phyloP scores from a whole-genome alignment of 176 grass and related monocot species.

The Phoenix roebelenii region DNA sequence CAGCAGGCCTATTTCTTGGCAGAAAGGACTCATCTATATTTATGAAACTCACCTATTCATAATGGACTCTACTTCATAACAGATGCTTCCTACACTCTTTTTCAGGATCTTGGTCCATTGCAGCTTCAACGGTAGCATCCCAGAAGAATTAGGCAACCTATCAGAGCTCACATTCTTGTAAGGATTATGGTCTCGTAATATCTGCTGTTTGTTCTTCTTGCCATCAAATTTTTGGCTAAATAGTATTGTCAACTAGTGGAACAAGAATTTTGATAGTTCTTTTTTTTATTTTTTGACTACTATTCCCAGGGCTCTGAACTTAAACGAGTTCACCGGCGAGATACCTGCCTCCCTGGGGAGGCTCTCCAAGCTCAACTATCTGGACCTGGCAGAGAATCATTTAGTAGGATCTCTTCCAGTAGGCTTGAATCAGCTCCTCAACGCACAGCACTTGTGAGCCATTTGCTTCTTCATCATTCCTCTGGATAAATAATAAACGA shows the following conservation, averaged over 20 bases:
- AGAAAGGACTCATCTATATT: conserved; percentile 12
- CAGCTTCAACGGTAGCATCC: conserved; percentile 36
- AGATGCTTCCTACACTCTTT: too few species aligned
- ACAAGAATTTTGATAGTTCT: too few species aligned
- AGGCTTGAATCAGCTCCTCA: conserved; percentile 30
- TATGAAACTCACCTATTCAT: not conserved
- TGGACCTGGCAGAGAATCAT: conserved; percentile 38
- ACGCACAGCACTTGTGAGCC: conserved; percentile 35
- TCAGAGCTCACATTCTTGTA: conserved; percentile 39
- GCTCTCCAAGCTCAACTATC: conserved; percentile 29
- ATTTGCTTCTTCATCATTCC: not conserved
- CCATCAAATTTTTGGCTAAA: conserved; percentile 3
- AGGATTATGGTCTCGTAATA: conserved; percentile 1
- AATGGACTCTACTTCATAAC: conserved; percentile 7
- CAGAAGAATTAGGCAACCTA: conserved; percentile 37
- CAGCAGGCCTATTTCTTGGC: not conserved
- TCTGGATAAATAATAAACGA: too few species aligned
- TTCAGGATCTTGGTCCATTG: conserved; percentile 33
- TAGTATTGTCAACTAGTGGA: too few species aligned
- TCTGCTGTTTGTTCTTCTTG: conserved; percentile 4
- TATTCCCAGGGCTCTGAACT: conserved; percentile 27
- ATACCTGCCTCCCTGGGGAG: conserved; percentile 41
- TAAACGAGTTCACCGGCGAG: conserved; percentile 33
- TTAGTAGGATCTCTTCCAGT: conserved; percentile 34
- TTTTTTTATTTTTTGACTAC: too few species aligned